Conservation (phyloP, 352 stramenopile species). For the Aphanomyces astaci region DNA sequence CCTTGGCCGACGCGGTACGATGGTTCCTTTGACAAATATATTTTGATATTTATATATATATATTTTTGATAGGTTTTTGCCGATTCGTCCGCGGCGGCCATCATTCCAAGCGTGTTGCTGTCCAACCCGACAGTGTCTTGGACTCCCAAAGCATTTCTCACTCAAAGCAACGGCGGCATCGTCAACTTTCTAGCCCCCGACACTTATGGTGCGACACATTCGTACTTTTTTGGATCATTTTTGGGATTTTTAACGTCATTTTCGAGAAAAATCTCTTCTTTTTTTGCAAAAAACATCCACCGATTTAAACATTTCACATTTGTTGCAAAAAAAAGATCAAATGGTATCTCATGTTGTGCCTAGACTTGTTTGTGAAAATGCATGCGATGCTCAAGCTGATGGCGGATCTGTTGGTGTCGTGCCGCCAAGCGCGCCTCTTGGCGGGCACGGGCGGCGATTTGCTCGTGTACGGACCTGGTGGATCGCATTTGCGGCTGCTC, state of each 20-base stretch:
- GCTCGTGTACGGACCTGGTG: constrained; percentile 72
- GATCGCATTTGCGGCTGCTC: constrained; percentile 68
- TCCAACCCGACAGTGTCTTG: constrained; percentile 28
- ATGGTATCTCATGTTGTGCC: too few relatives aligned
- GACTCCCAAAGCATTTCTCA: constrained; percentile 51
- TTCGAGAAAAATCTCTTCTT: too few relatives aligned
- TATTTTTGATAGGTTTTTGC: constrained; percentile 27
- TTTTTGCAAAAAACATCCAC: too few relatives aligned
- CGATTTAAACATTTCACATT: too few relatives aligned
- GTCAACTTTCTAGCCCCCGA: constrained; percentile 43
- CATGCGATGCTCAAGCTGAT: constrained; percentile 71
- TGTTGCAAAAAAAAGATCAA: too few relatives aligned
- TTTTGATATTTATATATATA: background rate
- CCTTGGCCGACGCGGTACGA: background rate
- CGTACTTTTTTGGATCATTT: too few relatives aligned
- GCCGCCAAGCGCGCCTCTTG: constrained; percentile 71
- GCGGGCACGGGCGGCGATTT: constrained; percentile 69
- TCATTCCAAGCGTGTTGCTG: background rate
- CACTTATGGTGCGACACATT: background rate
- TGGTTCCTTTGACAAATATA: background rate
- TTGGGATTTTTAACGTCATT: too few relatives aligned
- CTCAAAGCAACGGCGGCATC: constrained; percentile 63
- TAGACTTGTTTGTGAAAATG: constrained; percentile 64
- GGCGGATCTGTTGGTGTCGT: constrained; percentile 72
- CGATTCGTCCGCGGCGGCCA: background rate